Evolutionary conservation across 2,329 filamentous ascomycete genomes (phyloP).

Genomic region (Clathrospora elynae): DNA sequence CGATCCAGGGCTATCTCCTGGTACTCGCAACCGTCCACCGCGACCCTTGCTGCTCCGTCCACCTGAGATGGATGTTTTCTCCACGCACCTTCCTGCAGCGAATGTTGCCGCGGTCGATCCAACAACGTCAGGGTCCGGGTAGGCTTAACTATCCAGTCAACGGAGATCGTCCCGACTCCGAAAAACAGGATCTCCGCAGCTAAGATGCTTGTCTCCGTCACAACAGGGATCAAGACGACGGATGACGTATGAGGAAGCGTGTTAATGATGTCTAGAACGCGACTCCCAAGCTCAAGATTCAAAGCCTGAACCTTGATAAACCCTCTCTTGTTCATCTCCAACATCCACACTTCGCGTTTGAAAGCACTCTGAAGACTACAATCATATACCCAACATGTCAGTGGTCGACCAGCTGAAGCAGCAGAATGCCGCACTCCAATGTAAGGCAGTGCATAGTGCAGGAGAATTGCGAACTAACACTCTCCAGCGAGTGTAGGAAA

Average conservation of each 20-base stretch:
- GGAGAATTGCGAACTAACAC: slow-evolving; percentile 8
- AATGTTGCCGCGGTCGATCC: neutral
- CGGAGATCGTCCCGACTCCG: slow-evolving; percentile 21
- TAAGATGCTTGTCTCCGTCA: slow-evolving; percentile 15
- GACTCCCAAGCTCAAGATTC: slow-evolving; percentile 1
- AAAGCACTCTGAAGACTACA: neutral
- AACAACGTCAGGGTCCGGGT: slow-evolving; percentile 15
- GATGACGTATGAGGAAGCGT: slow-evolving; percentile 28
- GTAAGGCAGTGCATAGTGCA: slow-evolving; percentile 30
- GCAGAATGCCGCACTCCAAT: slow-evolving; percentile 50
- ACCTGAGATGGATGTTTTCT: neutral
- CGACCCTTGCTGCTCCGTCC: too few species aligned
- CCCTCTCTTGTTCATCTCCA: neutral
- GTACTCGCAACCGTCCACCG: neutral
- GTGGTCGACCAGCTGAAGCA: slow-evolving; percentile 49
- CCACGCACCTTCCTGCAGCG: neutral
- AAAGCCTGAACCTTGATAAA: neutral
- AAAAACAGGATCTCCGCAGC: slow-evolving; percentile 29
- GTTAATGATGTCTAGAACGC: slow-evolving; percentile 17
- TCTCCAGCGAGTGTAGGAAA: slow-evolving; percentile 37
- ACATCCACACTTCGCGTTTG: neutral
- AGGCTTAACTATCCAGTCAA: slow-evolving; percentile 14
- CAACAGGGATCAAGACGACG: slow-evolving; percentile 18
- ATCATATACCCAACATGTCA: slow-evolving; percentile 32
- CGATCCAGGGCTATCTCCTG: neutral